Base-by-base conservation (phyloP, 2,329 filamentous ascomycete species). In the Trichoderma sp. region DNA sequence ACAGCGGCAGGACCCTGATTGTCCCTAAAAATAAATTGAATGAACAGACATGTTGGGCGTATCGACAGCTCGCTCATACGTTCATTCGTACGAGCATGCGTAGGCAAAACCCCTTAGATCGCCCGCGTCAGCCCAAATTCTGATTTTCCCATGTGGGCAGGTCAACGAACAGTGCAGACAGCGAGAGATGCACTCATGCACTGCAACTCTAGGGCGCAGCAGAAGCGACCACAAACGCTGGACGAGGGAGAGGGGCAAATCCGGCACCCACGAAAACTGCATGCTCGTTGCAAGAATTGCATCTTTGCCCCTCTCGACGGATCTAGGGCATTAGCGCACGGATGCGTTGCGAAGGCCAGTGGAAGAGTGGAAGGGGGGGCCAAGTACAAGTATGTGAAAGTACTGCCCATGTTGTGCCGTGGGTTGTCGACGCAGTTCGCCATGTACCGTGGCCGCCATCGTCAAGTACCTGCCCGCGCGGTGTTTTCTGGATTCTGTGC, bases 211-310 rank as follows among this genome's bases (percentile, higher is more conserved):
- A 53, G 36, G 70, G 43, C 43, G 62, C 51, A 66, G 21, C 62
- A 47, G 8, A 73, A 66, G 71, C n/a, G 70, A 58, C 69, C 66
- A 66, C 60, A 60, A 60, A 61, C 56, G 18, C 28, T 57, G 58
- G 51, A 62, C 24, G 24, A 74, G 71, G 28, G 28, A 24, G 47
- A 53, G 47, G 57, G 62, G 74, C 73, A 60, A 71, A 74, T 74
- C 18, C 67, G 64, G 72, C 75, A 77, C 75, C 43, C 56, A 67
- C 63, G 53, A 57, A 69, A 73, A 53, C 57, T 12, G 32, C 73
- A 77, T 78, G 75, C 70, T 77, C 76, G 75, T 75, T 73, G 39
- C 34, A 65, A 76, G 74, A 78, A 75, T 77, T 60, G 76, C 77
- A 78, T 78, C 62, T 74, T 73, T 72, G 72, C 73, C 71, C 58